Conservation (phyloP, 345 rosid species). For the Ceriops decandra region DNA sequence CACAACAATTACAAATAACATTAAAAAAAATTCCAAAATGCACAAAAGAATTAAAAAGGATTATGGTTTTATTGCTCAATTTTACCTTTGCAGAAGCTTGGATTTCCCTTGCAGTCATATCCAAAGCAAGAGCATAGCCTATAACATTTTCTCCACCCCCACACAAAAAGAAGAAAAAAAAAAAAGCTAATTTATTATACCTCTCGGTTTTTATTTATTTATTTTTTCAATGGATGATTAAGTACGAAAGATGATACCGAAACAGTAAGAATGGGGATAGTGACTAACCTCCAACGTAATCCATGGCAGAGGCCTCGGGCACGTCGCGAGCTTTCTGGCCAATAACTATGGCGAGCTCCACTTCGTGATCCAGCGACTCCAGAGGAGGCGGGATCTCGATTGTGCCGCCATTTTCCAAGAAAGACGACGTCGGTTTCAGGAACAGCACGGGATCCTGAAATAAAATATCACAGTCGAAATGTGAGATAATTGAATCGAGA, state of each 20-base stretch:
- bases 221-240: neutral
- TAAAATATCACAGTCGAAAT: neutral
- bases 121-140: slow-evolving; percentile 88
- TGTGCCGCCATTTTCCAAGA: slow-evolving; percentile 76
- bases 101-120: slow-evolving; percentile 90
- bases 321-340: slow-evolving; percentile 76
- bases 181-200: neutral
- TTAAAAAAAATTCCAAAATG: neutral
- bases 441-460: slow-evolving; percentile 75
- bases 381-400: slow-evolving; percentile 75
- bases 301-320: slow-evolving; percentile 66
- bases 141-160: slow-evolving; percentile 1
- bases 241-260: neutral
- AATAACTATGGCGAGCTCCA: slow-evolving; percentile 84
- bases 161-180: neutral
- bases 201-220: neutral
- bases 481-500: neutral
- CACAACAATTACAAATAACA: neutral
- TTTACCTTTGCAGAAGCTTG: slow-evolving; percentile 79
- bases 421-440: slow-evolving; percentile 89
- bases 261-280: neutral
- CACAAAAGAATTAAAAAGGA: neutral
- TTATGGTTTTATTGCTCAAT: no score
- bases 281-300: slow-evolving; percentile 71
- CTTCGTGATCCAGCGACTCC: slow-evolving; percentile 81